Evolutionary conservation across 805 yeast species (phyloP), one percentile per base, ranked within the genome.

Genomic region (Scheffersomyces spartinae): DNA sequence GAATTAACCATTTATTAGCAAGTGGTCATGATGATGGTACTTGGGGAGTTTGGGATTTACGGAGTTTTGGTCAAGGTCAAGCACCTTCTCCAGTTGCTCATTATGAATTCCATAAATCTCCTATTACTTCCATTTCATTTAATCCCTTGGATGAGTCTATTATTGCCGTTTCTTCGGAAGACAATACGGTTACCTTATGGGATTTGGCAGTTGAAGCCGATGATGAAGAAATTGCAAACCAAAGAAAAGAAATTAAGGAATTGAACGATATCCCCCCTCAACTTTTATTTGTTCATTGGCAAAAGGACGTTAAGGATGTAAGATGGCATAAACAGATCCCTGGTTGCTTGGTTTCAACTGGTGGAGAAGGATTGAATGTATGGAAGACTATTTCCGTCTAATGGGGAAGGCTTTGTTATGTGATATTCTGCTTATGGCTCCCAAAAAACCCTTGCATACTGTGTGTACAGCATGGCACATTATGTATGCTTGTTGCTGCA

Each of bases 131-230:
- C 5, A 84, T 91, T 36, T 77, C 88, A 34, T 91, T 88, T 66
- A 86, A 86, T 48, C 98, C 97, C 25, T 62, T 77, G 37, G 98
- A 91, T 49, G 98, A 91, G 55, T 83, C 95, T 1, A 84, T 86
- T 34, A 70, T 91, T 28, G 97, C 97, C 2, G 96, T 88, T 10
- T 85, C 93, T 3, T 82, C 94, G 1, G 97, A 86, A 49, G 98
- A 91, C 54, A 85, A 85, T 51, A 91, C 97, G 5, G 96, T 91
- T 6, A 85, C 96, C 2, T 61, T 91, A 38, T 91, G 98, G 98
- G 98, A 91, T 60, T 66, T 91, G 49, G 88, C 96, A 8, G 98
- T 91, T 9, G 98, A 91, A 59, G 97, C 97, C 3, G 98, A 86
- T 52, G 97, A 91, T 47, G 97, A 88, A 47, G 98, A 88, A 55